Evolutionary conservation across 129 eudicot species (phyloP).

Genomic region (Helianthus tuberosus): DNA sequence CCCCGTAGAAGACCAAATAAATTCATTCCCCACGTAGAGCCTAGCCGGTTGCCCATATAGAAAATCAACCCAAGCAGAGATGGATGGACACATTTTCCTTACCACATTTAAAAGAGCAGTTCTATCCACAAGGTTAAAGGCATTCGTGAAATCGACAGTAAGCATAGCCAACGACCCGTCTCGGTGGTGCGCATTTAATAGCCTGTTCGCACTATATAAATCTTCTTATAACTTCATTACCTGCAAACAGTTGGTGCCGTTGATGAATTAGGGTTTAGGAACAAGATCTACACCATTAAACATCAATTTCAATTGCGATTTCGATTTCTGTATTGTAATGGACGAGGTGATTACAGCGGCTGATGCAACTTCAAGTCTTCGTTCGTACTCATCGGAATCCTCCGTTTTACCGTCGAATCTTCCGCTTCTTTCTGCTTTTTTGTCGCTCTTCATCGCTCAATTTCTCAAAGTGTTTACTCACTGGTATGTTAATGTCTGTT

Average conservation of each 20-base stretch:
- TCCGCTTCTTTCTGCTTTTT: slow-evolving; percentile 70
- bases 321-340: slow-evolving; percentile 30
- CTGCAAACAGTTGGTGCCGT: slow-evolving; percentile 1
- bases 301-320: slow-evolving; percentile 7
- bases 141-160: too few species aligned
- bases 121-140: too few species aligned
- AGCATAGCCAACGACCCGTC: too few species aligned
- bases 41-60: too few species aligned
- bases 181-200: too few species aligned
- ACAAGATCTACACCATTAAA: slow-evolving; percentile 27
- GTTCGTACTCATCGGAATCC: slow-evolving; percentile 50
- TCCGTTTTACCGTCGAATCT: slow-evolving; percentile 56
- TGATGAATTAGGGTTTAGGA: slow-evolving; percentile 25
- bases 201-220: too few species aligned
- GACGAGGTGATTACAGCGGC: slow-evolving; percentile 67
- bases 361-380: slow-evolving; percentile 60
- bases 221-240: background rate
- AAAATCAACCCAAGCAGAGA: too few species aligned
- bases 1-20: too few species aligned
- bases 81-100: too few species aligned
- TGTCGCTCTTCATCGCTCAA: slow-evolving; percentile 74
- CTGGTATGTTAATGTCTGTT: slow-evolving; percentile 44
- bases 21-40: too few species aligned
- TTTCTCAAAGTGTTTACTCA: slow-evolving; percentile 83
- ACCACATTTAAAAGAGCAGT: too few species aligned